Percentiles rank a stretch among this genome's conserved stretches.
Evolutionary conservation across 2,329 filamentous ascomycete species (phyloP).

Genomic region (Coniella lustricola): DNA sequence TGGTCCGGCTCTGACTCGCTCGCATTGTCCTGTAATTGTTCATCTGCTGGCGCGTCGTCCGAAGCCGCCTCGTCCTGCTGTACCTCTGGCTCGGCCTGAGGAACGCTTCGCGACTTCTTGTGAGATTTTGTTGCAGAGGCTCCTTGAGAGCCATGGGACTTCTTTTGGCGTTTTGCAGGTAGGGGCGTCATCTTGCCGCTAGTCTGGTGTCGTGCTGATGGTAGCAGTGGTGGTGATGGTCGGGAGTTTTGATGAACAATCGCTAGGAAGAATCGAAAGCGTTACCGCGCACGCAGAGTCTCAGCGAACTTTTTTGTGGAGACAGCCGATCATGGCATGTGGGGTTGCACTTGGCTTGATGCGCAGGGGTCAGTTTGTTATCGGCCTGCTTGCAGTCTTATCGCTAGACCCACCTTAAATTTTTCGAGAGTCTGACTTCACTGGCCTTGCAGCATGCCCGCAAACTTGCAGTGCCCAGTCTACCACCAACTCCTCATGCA

Average conservation of each 20-base stretch:
- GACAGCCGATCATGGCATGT: slow-evolving; percentile 1
- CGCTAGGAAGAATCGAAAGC: not conserved
- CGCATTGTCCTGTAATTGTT: slow-evolving; percentile 16
- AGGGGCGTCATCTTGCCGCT: slow-evolving; percentile 10
- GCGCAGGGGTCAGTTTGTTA: slow-evolving; percentile 16
- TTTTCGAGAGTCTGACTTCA: slow-evolving; percentile 21
- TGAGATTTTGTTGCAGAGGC: not conserved
- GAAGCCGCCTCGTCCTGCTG: not conserved
- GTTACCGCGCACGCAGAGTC: not conserved
- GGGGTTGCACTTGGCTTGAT: not conserved
- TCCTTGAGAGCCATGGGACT: slow-evolving; percentile 23
- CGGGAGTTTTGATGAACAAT: not conserved
- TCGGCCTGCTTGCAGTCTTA: slow-evolving; percentile 22
- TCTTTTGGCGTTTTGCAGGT: slow-evolving; percentile 34
- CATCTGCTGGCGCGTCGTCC: not conserved
- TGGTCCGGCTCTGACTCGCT: slow-evolving; percentile 15
- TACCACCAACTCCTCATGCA: too few relatives aligned
- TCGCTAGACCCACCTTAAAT: slow-evolving; percentile 25
- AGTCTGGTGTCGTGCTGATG: not conserved
- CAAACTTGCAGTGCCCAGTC: too few relatives aligned
- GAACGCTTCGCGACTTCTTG: too few relatives aligned
- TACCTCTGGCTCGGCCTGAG: slow-evolving; percentile 12
- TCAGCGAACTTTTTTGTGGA: slow-evolving; percentile 29
- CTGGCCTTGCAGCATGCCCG: not conserved
- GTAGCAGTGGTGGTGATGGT: not conserved